Evolutionary conservation across 495 filamentous ascomycete genomes (phyloP), one percentile per base, ranked within the genome.

Genomic region (Annulohypoxylon moriforme): DNA sequence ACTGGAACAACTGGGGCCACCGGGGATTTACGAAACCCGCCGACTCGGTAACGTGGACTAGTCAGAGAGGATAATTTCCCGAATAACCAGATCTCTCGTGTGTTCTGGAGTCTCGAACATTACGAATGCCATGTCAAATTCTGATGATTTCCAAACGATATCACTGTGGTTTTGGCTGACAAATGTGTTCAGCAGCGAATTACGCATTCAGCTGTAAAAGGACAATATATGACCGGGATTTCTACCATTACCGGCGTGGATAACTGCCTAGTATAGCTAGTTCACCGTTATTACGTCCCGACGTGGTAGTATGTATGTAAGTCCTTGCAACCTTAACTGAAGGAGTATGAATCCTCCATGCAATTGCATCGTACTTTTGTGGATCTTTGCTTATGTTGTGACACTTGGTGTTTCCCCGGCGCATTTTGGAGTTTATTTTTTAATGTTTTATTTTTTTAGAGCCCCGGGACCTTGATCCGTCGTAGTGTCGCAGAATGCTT

Each of bases 21-120:
- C 27, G 50, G 27, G 50, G 29, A 55, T 55, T 55, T 55, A 55
- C 50, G 27, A 55, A 55, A 55, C 50, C 50, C 50, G 50, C 29
- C 25, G 29, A 33, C 50, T 34, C 11, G 50, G 50, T 55, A 55
- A 55, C 50, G 29, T 55, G 50, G 27, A 34, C 50, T 55, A n/a
- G 27, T 55, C 9, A 55, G 50, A 34, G 16, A 33, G 50, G 50
- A 55, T 34, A 55, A 55, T 55, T 55, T 55, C 50, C 27, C 50
- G 50, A 33, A 55, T 34, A 34, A n/a, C 50, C 50, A 55, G 50
- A 55, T 55, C 50, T 55, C 29, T 55, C 29, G 16, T 31, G 47
- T 31, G 49, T 24, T 53, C 13, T 53, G 24, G 49, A 53, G 24
- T 14, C 50, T 34, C 50, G 27, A 34, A 29, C 29, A 29, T 34